Percentiles rank a stretch among this genome's conserved stretches.
Conservation (phyloP, 2,329 filamentous ascomycete species). For the Colletotrichum limetticola region DNA sequence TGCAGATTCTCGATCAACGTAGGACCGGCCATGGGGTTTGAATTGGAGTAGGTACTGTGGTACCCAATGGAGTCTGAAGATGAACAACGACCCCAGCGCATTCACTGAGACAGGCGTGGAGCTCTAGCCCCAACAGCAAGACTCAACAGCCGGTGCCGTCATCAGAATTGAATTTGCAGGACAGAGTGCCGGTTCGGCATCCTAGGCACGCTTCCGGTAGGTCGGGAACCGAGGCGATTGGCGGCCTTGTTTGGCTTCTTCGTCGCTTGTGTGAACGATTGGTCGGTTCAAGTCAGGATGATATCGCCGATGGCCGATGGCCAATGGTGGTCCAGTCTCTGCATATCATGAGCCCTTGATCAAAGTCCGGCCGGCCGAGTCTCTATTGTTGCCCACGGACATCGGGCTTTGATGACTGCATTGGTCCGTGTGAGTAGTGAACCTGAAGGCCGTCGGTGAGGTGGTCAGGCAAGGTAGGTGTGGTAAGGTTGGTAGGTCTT, state of each 20-base stretch:
- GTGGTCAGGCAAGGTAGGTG: neutral
- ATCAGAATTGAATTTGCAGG: neutral
- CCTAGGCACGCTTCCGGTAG: conserved; percentile 22
- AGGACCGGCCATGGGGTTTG: neutral
- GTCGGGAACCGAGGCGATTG: conserved; percentile 15
- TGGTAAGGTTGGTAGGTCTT: neutral
- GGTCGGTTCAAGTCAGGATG: neutral
- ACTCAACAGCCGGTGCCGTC: neutral
- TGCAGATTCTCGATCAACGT: neutral
- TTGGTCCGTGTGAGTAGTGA: neutral
- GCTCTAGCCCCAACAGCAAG: neutral
- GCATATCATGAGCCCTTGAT: neutral
- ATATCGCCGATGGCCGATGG: neutral
- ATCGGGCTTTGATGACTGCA: neutral
- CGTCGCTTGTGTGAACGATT: neutral
- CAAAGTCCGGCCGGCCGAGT: conserved; percentile 16
- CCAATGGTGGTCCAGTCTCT: neutral
- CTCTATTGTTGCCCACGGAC: neutral
- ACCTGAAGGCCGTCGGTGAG: neutral
- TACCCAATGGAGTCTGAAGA: neutral
- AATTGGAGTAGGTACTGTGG: neutral
- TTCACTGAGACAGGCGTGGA: neutral
- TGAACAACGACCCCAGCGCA: neutral
- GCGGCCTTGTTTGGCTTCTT: neutral
- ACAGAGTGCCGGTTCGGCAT: conserved; percentile 17